Conservation (phyloP, 768 basidiomycete species). For the Kwoniella sp. region DNA sequence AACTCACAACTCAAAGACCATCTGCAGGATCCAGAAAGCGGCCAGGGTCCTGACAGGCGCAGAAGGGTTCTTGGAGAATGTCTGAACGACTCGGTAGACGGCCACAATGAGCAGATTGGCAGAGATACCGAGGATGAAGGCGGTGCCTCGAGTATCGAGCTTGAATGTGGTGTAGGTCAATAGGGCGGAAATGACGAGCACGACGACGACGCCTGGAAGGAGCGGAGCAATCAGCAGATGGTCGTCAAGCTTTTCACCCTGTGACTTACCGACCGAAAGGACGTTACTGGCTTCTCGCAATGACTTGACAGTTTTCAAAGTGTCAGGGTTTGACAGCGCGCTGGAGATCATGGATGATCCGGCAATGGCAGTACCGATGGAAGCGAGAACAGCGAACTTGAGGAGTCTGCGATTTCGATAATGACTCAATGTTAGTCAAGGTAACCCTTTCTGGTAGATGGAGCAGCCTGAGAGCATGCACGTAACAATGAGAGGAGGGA, state of each 20-base stretch:
- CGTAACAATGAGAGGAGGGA: too few species aligned
- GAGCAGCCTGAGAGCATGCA: too few species aligned
- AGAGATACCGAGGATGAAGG: constrained; percentile 16
- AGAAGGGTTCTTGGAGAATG: constrained; percentile 7
- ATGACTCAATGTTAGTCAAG: too few species aligned
- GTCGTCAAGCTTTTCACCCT: too few species aligned
- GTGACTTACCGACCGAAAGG: constrained; percentile 29
- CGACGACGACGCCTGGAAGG: constrained; percentile 12
- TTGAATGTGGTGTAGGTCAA: constrained; percentile 18
- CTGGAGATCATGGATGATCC: constrained; percentile 16
- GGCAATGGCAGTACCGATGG: constrained; percentile 28
- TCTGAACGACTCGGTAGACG: constrained; percentile 24
- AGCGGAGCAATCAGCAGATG: too few species aligned
- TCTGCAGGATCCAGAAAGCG: constrained; percentile 33
- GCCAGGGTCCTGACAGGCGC: constrained; percentile 5
- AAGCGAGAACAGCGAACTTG: constrained; percentile 8
- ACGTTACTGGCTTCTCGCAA: constrained; percentile 19
- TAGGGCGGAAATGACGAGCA: constrained; percentile 15
- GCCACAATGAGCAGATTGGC: constrained; percentile 20
- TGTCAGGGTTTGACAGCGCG: constrained; percentile 13
- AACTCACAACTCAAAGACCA: constrained; percentile 33
- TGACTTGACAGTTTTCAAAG: constrained; percentile 19
- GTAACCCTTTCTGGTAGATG: too few species aligned
- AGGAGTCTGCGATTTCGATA: constrained; percentile 10
- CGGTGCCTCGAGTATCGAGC: constrained; percentile 10